Evolutionary conservation across 371 early-diverging fungal genomes (phyloP).

Genomic region (Syncephalastrum contaminatum): DNA sequence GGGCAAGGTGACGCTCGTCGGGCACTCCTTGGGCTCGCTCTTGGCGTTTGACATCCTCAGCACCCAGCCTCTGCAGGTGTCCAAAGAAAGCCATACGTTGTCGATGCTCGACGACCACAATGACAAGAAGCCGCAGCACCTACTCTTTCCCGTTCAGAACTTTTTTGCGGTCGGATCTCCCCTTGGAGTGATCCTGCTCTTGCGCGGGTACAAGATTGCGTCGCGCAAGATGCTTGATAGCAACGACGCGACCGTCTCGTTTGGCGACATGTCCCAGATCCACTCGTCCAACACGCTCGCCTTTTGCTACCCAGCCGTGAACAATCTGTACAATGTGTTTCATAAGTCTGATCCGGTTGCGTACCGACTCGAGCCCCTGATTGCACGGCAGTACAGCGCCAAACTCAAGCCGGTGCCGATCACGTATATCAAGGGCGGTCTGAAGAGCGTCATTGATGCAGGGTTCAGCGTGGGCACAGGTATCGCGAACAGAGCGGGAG

Average conservation of each 20-base stretch:
- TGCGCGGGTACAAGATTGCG: slow-evolving; percentile 64
- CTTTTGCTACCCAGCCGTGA: slow-evolving; percentile 62
- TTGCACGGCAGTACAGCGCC: slow-evolving; percentile 47
- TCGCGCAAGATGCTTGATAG: slow-evolving; percentile 37
- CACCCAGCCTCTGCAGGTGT: slow-evolving; percentile 52
- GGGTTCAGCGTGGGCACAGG: slow-evolving; percentile 64
- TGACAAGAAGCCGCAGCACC: slow-evolving; percentile 16
- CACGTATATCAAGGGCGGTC: slow-evolving; percentile 83
- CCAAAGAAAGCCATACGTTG: slow-evolving; percentile 16
- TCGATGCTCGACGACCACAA: slow-evolving; percentile 12
- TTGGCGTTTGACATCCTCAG: slow-evolving; percentile 81
- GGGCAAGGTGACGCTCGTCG: slow-evolving; percentile 79
- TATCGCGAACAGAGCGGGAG: slow-evolving; percentile 68
- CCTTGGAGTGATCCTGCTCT: slow-evolving; percentile 70
- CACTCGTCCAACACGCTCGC: slow-evolving; percentile 25
- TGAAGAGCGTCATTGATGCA: slow-evolving; percentile 65
- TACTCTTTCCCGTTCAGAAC: slow-evolving; percentile 44
- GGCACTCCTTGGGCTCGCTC: slow-evolving; percentile 81
- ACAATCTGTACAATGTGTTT: slow-evolving; percentile 80
- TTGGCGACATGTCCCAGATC: slow-evolving; percentile 13
- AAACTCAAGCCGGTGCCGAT: slow-evolving; percentile 68
- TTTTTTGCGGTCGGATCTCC: slow-evolving; percentile 81
- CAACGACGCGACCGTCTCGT: background rate
- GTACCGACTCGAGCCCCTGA: slow-evolving; percentile 74
- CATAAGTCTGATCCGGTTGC: slow-evolving; percentile 69